Evolutionary conservation across 352 stramenopile species (phyloP).

Genomic region (Globisporangium solare): DNA sequence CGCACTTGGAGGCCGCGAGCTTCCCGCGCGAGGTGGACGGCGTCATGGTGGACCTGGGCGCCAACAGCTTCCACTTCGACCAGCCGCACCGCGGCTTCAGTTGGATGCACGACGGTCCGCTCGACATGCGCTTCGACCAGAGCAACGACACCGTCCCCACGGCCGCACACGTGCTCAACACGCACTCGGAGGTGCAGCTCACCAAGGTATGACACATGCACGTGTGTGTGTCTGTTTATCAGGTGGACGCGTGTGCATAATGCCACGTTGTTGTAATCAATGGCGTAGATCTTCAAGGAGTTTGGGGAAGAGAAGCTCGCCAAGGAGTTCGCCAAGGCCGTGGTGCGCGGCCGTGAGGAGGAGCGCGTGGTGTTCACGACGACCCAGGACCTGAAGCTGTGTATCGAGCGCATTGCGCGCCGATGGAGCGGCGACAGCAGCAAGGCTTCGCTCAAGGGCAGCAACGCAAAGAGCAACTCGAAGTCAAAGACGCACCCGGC

Average conservation of each 20-base stretch:
- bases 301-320: slow-evolving; percentile 72
- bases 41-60: slow-evolving; percentile 73
- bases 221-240: too few species aligned
- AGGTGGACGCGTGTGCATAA: too few species aligned
- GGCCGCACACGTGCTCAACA: slow-evolving; percentile 66
- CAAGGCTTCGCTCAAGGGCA: slow-evolving; percentile 6
- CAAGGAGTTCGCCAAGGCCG: slow-evolving; percentile 79
- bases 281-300: slow-evolving; percentile 45
- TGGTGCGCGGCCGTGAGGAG: slow-evolving; percentile 63
- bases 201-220: slow-evolving; percentile 25
- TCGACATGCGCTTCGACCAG: slow-evolving; percentile 83
- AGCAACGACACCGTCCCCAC: slow-evolving; percentile 18
- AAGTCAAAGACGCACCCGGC: slow-evolving; percentile 47
- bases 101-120: slow-evolving; percentile 60
- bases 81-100: slow-evolving; percentile 63
- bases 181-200: slow-evolving; percentile 65
- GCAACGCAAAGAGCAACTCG: slow-evolving; percentile 1
- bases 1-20: slow-evolving; percentile 27
- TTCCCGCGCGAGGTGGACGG: slow-evolving; percentile 58
- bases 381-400: slow-evolving; percentile 62
- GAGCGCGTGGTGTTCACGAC: slow-evolving; percentile 40
- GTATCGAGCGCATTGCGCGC: slow-evolving; percentile 71
- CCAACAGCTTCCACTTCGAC: slow-evolving; percentile 84
- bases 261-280: neutral
- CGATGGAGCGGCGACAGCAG: slow-evolving; percentile 35